These are phyloP conservation scores for Gleditsia sinensis DNA, from an alignment of 306 rosid genomes.

Conservation along the genomic window DNA sequence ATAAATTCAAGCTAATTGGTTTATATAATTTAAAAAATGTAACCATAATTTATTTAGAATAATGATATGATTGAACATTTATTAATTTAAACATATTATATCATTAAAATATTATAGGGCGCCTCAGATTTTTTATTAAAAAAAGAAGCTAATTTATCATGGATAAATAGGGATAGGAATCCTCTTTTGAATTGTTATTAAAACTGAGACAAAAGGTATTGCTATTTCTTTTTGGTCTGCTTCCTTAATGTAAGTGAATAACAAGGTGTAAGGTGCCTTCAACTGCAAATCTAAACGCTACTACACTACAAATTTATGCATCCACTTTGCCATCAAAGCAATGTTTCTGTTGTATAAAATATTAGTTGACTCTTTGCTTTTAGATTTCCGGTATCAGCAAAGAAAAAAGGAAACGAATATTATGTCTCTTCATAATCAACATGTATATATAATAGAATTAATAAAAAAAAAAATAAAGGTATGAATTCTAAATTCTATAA, in stretches of 20 bases:
- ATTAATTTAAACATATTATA: not conserved
- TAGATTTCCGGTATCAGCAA: not conserved
- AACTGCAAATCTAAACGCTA: not conserved
- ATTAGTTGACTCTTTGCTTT: slow-evolving; percentile 20
- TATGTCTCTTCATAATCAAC: slow-evolving; percentile 18
- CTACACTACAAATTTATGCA: not conserved
- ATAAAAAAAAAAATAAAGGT: slow-evolving; percentile 4
- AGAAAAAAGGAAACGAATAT: not conserved
- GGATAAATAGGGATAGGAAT: not conserved
- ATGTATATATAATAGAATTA: not conserved
- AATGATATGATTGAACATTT: no score
- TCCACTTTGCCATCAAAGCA: slow-evolving; percentile 23
- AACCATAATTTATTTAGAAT: no score
- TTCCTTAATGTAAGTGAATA: not conserved
- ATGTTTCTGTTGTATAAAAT: not conserved
- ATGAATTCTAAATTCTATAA: not conserved
- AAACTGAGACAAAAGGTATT: not conserved
- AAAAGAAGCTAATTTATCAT: not conserved
- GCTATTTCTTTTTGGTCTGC: not conserved
- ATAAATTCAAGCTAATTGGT: no score
- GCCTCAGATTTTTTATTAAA: no score
- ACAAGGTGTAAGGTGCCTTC: not conserved
- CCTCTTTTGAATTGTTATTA: not conserved
- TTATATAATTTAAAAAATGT: no score
- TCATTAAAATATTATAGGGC: not conserved